Evolutionary conservation across 225 moss, liverwort and hornwort species (phyloP).

Genomic region (Antitrichia curtipendula): DNA sequence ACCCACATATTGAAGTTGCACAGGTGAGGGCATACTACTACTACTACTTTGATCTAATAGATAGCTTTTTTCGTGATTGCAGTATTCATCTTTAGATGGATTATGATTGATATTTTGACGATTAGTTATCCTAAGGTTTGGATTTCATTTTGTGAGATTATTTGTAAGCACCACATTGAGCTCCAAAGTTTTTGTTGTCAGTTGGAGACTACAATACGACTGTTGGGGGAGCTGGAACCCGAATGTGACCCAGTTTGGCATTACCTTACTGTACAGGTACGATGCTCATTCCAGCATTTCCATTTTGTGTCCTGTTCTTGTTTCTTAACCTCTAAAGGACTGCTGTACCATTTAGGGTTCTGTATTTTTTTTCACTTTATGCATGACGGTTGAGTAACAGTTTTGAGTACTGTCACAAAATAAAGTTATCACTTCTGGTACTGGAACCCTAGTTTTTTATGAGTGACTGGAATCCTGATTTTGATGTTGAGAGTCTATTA

Average conservation of each 20-base stretch:
- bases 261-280: conserved; percentile 84
- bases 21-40: conserved; percentile 18
- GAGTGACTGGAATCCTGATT: not conserved
- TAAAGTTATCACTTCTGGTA: not conserved
- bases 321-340: not conserved
- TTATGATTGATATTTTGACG: not conserved
- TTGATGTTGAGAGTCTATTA: not conserved
- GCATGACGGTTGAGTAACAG: not conserved
- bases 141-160: not conserved
- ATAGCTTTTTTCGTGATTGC: not conserved
- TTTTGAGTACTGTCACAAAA: not conserved
- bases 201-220: conserved; percentile 81
- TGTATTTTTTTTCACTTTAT: not conserved
- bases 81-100: not conserved
- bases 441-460: not conserved
- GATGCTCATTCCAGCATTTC: not conserved
- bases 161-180: not conserved
- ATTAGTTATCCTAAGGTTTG: not conserved
- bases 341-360: not conserved
- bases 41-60: too few relatives aligned
- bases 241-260: conserved; percentile 97
- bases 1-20: conserved; percentile 67
- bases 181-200: not conserved
- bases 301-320: not conserved
- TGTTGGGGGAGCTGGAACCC: conserved; percentile 85